Evolutionary conservation across 495 filamentous ascomycete genomes (phyloP).

Genomic region (Annulohypoxylon moriforme): DNA sequence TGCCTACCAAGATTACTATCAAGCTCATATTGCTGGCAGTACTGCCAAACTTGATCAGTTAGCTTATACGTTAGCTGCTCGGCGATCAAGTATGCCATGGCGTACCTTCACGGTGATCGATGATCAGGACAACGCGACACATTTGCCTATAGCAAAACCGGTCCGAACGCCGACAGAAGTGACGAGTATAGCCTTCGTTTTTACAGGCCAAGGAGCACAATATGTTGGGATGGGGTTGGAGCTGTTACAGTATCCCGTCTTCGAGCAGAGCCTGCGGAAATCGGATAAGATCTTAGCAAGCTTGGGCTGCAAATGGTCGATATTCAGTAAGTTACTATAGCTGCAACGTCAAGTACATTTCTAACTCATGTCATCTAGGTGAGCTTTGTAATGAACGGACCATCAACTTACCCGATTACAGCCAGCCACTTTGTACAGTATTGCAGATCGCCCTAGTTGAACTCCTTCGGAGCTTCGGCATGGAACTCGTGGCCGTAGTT

Average conservation of each 20-base stretch:
- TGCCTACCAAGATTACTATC: background rate
- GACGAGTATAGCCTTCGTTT: conserved; percentile 47
- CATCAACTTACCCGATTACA: conserved; percentile 49
- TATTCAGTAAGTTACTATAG: conserved; percentile 45
- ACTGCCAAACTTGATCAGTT: conserved; percentile 15
- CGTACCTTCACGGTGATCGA: conserved; percentile 5
- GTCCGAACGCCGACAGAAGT: background rate
- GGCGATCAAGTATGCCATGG: conserved; percentile 40
- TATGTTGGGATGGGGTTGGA: conserved; percentile 63
- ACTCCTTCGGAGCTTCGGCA: conserved; percentile 58
- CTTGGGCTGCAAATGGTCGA: conserved; percentile 48
- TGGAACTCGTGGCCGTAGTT: conserved; percentile 57
- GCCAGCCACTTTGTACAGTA: conserved; percentile 56
- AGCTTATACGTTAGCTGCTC: conserved; percentile 43
- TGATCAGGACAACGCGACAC: background rate
- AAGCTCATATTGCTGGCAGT: background rate
- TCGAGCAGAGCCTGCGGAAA: conserved; percentile 24
- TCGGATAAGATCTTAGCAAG: background rate
- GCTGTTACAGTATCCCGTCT: conserved; percentile 47
- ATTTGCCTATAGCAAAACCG: background rate
- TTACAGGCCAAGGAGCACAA: conserved; percentile 58
- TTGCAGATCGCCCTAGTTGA: conserved; percentile 61
- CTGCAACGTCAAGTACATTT: background rate
- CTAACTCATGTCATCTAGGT: background rate
- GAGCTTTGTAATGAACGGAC: background rate